Base-by-base conservation (phyloP, 805 yeast genomes). In the Wickerhamiella domercqiae region DNA sequence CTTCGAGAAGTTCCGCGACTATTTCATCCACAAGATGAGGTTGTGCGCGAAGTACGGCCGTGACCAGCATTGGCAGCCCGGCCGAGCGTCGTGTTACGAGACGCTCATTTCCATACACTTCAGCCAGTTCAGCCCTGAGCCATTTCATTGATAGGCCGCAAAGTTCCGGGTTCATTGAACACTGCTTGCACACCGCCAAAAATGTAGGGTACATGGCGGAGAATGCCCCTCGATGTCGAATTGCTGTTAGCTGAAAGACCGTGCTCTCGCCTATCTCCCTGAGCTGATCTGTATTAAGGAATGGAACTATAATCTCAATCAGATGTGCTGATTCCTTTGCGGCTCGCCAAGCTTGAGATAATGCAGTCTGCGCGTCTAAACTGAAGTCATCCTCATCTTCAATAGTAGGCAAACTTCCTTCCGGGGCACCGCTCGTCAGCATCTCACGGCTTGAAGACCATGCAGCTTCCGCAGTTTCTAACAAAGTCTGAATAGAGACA, bases 151-250 rank as follows among this genome's bases (percentile, higher is more conserved):
- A 74, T 4, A 64, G 46, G 0, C 55, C 55, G 2, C 43, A 16
- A 11, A 41, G 35, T 13, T 15, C 16, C 5, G 26, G 25, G n/a
- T 21, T 19, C 14, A 39, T 38, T 16, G 53, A 46, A 7, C 87
- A 75, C n/a, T 71, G 55, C 11, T 57, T 44, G 47, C 94, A 81
- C 39, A 76, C 68, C 5, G 73, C 65, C 11, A 74, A 66, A 48
- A 79, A 82, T 0, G 90, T 70, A 4, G 95, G 94, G 44, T 80
- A 75, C 0, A 86, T 78, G 0, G 96, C 75, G 7, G 93, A 76
- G 44, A 87, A 81, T 0, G 96, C 94, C 22, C 97, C 97, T 43
- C 93, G 68, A 48, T 90, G 97, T 32, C 86, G 71, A 16, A 86
- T 76, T 0, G 73, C 64, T 3, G 81, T 67, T 25, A 90, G 60